Base-by-base conservation (phyloP, 2,329 filamentous ascomycete genomes). In the Gyromitra esculenta region DNA sequence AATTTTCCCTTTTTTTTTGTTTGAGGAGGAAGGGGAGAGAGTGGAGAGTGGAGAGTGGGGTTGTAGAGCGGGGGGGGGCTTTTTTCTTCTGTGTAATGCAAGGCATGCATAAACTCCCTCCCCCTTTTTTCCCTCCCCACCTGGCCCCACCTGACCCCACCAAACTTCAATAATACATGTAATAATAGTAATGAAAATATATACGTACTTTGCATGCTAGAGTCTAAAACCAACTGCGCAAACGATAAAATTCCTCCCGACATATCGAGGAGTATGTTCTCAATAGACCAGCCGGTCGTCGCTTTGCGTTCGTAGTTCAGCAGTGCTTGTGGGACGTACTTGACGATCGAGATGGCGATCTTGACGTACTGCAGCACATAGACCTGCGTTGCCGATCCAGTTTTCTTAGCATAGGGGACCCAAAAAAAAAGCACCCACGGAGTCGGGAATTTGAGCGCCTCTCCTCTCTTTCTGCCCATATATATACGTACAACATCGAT, bases 271-370 rank as follows among this genome's bases (percentile, higher is more conserved):
- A 97, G 85, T 80, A 97, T 94, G 82, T 93, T 91, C 77, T 85
- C 85, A 79, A 97, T 97, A 81, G 89, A 91, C 94, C 95, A 98
- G 48, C 96, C 96, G 21, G 88, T 85, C 0, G 96, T 98, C 73
- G 92, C 96, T 82, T 91, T 88, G 81, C 95, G 93, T 81, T 90
- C 89, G 83, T 91, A 94, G 85, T 98, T 98, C 80, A 91, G 87
- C 81, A 91, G 87, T 48, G 92, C 89, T 86, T 97, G 94, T 4
- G 96, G 96, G 60, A 93, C 90, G 84, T 97, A 98, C 85, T 99
- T 99, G 84, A 97, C 88, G 35, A 97, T 85, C 0, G 95, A 97
- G 79, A 97, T 89, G 70, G 94, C 84, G 43, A 99, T 87, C 85
- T 99, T 99, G 41, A 76, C 18, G 43, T 73, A 78, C 41, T 74